Evolutionary conservation across 192 early-diverging fungal species (phyloP), one percentile per base, ranked within the genome.

Genomic region (Backusella tarrabulga): DNA sequence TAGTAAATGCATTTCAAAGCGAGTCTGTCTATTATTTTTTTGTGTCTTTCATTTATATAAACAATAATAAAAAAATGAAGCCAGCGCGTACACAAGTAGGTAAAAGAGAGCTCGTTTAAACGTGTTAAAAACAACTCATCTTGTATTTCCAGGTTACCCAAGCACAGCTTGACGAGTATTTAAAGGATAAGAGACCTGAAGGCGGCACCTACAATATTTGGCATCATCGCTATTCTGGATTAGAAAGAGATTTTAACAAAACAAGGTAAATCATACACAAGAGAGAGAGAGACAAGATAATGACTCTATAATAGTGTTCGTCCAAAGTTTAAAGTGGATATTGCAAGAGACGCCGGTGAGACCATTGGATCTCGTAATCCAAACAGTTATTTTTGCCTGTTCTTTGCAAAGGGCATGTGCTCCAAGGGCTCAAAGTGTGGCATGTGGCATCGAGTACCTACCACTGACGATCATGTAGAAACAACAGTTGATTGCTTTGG

Each of bases 321-420:
- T 71, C 88, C 95, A 35, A 82, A 85, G 50, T 86, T 86, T 44
- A 78, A 93, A 34, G 93, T 93, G 77, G 83, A 89, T 70, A 79
- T 91, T 41, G 81, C 71, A 15, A 84, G 80, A 75, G 95, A 96
- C 77, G 83, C 88, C 34, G 95, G 95, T 21, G 84, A 83, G 38
- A 96, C 95, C 0, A 86, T 85, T 52, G 90, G 87, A 8, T 89
- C 90, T 11, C 80, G 81, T 36, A 90, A 90, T 60, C 89, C 86
- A 7, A 84, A 87, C 32, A 82, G 89, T 19, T 88, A 86, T 60
- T 96, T 97, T 76, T 97, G 95, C 81, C 77, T 95, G 19, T 93
- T 95, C 77, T 97, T 97, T 87, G 92, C 94, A 0, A 84, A 90
- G 41, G 95, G 95, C 6, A 89, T 88, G 79, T 97, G 95, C 82